Conservation (phyloP, 768 basidiomycete genomes). For the Chalciporus sphaerocephalus region DNA sequence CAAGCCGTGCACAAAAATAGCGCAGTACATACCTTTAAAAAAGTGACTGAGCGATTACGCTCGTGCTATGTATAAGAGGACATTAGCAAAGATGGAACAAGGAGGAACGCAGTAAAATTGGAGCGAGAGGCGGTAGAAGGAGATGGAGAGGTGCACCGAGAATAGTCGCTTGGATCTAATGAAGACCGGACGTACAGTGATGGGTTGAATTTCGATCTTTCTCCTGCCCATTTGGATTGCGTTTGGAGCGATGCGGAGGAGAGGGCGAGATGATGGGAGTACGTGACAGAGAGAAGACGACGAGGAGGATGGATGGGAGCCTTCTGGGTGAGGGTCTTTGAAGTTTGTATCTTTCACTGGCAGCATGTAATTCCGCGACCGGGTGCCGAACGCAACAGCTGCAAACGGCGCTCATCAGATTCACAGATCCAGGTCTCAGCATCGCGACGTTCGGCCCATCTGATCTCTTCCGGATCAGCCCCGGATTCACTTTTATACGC, state of each 20-base stretch:
- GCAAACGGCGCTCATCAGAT: constrained; percentile 36
- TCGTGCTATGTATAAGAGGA: constrained; percentile 69
- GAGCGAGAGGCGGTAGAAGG: constrained; percentile 16
- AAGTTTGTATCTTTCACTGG: constrained; percentile 33
- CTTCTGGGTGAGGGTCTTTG: constrained; percentile 31
- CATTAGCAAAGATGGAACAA: constrained; percentile 33
- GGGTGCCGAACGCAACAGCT: constrained; percentile 35
- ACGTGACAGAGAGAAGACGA: constrained; percentile 14
- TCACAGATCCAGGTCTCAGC: constrained; percentile 27
- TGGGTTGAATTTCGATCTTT: constrained; percentile 82
- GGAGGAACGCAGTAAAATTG: constrained; percentile 28
- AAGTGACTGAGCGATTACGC: constrained; percentile 87
- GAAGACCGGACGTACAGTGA: constrained; percentile 51
- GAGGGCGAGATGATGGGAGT: constrained; percentile 20
- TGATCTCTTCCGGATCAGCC: constrained; percentile 21
- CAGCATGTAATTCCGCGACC: constrained; percentile 36
- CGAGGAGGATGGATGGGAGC: constrained; percentile 28
- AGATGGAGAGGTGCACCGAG: constrained; percentile 9
- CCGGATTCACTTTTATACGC: constrained; percentile 21
- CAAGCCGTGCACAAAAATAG: constrained; percentile 57
- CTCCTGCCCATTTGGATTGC: constrained; percentile 72
- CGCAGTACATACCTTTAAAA: constrained; percentile 71
- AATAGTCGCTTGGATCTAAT: constrained; percentile 16
- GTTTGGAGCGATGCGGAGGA: not conserved
- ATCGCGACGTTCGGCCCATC: constrained; percentile 14